A percentile compares a stretch with the other conserved stretches of the same genome.
phyloP scores from a whole-genome alignment of 805 yeast genomes.

The Starmerella bombicola region DNA sequence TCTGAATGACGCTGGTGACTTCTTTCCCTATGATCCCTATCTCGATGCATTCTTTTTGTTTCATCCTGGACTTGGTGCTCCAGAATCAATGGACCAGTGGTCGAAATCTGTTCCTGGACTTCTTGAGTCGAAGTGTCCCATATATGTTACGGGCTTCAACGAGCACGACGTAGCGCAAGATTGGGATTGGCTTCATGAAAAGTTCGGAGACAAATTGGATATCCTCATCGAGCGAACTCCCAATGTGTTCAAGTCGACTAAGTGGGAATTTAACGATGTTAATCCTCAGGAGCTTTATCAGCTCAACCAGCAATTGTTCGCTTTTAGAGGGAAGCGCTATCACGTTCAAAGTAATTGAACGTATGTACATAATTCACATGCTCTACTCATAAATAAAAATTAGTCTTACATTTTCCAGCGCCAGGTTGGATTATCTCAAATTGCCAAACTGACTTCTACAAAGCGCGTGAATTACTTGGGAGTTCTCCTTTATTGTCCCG shows the following conservation, averaged over 20 bases:
- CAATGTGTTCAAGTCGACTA: slow-evolving; percentile 72
- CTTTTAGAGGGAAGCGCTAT: slow-evolving; percentile 91
- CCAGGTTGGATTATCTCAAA: no score
- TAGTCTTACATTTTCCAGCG: no score
- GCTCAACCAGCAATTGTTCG: slow-evolving; percentile 80
- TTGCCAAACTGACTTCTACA: no score
- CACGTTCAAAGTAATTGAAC: slow-evolving; percentile 36
- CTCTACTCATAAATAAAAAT: no score
- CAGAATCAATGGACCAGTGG: slow-evolving; percentile 72
- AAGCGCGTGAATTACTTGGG: no score
- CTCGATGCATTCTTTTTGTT: slow-evolving; percentile 82
- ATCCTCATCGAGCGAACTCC: slow-evolving; percentile 59
- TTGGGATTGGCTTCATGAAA: slow-evolving; percentile 51
- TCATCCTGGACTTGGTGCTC: slow-evolving; percentile 89
- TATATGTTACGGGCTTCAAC: slow-evolving; percentile 83
- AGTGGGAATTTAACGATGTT: slow-evolving; percentile 86
- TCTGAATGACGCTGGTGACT: slow-evolving; percentile 80
- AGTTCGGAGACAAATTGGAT: slow-evolving; percentile 63
- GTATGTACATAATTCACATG: no score
- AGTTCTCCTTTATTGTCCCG: no score
- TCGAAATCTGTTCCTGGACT: slow-evolving; percentile 71
- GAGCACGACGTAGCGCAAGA: slow-evolving; percentile 59
- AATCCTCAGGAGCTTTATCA: slow-evolving; percentile 90
- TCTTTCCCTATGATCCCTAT: slow-evolving; percentile 96
- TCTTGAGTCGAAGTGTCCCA: slow-evolving; percentile 84